phyloP scores from a whole-genome alignment of 306 rosid genomes.

The Cucurbita maxima region DNA sequence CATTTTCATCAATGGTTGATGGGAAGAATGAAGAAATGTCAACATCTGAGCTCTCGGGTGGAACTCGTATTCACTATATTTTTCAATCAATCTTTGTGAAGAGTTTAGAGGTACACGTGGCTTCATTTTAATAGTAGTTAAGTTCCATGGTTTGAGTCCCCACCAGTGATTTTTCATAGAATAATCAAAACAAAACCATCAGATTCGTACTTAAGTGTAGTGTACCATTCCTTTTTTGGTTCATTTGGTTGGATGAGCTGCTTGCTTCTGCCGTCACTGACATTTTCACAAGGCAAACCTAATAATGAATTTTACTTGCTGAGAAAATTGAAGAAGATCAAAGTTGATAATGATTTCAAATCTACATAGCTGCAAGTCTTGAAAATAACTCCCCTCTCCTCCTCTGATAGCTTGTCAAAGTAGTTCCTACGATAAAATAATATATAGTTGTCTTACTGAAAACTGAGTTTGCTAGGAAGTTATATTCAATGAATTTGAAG shows the following conservation, averaged over 20 bases:
- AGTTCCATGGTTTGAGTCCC: not conserved
- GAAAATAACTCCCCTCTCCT: too few species aligned
- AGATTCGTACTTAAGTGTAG: not conserved
- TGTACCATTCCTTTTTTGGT: not conserved
- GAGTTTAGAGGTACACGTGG: conserved; percentile 71
- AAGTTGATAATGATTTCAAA: not conserved
- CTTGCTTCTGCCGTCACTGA: not conserved
- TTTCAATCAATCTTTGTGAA: conserved; percentile 84
- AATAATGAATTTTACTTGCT: not conserved
- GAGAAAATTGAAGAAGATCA: not conserved
- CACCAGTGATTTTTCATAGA: not conserved
- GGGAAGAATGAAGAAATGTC: conserved; percentile 98
- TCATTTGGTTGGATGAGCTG: conserved; percentile 2
- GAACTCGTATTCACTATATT: conserved; percentile 88
- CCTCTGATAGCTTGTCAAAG: too few species aligned
- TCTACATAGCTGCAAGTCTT: not conserved
- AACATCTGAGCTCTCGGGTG: conserved; percentile 84
- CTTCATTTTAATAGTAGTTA: not conserved
- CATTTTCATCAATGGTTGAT: conserved; percentile 88
- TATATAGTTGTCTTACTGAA: too few species aligned
- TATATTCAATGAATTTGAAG: not conserved
- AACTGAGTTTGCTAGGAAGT: too few species aligned
- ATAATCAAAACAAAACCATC: not conserved
- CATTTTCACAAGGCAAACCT: not conserved
- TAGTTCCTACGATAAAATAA: too few species aligned